Evolutionary conservation across 2,329 filamentous ascomycete species (phyloP).

Genomic region (Venturia nashicola): DNA sequence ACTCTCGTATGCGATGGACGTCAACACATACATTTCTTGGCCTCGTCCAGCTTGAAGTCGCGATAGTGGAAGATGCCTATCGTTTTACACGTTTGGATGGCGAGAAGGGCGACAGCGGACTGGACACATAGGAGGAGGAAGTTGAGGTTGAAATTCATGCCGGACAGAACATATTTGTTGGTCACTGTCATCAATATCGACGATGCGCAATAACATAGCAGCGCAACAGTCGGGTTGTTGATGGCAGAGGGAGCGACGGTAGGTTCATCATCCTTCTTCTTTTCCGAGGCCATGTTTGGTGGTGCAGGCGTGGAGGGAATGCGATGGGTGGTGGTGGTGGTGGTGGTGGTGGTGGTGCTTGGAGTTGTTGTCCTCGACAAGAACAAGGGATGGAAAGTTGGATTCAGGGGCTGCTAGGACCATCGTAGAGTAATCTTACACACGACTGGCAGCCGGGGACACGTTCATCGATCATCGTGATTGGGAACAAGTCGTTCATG

Average conservation of each 20-base stretch:
- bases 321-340: not conserved
- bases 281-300: conserved; percentile 68
- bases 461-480: too few relatives aligned
- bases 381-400: not conserved
- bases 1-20: not conserved
- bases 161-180: conserved; percentile 96
- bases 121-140: conserved; percentile 89
- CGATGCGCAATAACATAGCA: conserved; percentile 81
- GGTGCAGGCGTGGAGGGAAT: not conserved
- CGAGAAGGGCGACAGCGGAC: conserved; percentile 76
- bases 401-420: not conserved
- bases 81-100: conserved; percentile 73
- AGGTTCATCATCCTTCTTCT: conserved; percentile 57
- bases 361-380: not conserved
- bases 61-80: conserved; percentile 67
- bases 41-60: conserved; percentile 80
- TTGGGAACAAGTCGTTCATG: too few relatives aligned
- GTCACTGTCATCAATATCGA: conserved; percentile 99
- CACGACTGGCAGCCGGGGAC: not conserved
- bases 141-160: conserved; percentile 83
- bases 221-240: conserved; percentile 68
- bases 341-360: not conserved
- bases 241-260: conserved; percentile 29
- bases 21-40: conserved; percentile 65
- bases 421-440: not conserved